phyloP scores from a whole-genome alignment of 164 flowering plant genomes.

The Liquidambar formosana region DNA sequence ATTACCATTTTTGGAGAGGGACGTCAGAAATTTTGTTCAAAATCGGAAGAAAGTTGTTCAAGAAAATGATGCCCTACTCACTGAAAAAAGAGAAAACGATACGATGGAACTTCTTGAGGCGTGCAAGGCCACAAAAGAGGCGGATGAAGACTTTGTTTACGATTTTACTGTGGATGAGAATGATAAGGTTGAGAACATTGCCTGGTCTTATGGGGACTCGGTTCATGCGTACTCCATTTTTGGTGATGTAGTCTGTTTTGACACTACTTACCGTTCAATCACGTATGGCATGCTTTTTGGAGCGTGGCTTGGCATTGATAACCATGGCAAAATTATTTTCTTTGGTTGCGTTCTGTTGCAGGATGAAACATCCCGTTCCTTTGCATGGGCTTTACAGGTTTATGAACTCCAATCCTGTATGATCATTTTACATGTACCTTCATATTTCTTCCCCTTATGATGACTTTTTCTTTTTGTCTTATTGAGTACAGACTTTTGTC shows the following conservation, averaged over 20 bases:
- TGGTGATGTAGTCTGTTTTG: constrained; percentile 62
- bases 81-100: constrained; percentile 60
- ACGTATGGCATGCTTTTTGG: constrained; percentile 66
- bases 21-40: constrained; percentile 66
- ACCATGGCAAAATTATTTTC: constrained; percentile 50
- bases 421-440: neutral
- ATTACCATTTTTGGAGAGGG: constrained; percentile 63
- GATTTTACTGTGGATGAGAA: constrained; percentile 53
- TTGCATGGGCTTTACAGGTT: constrained; percentile 74
- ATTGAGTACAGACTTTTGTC: constrained; percentile 44
- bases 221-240: constrained; percentile 39
- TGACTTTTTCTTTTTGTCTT: neutral
- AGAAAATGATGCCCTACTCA: constrained; percentile 53
- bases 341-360: constrained; percentile 62
- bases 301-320: constrained; percentile 69
- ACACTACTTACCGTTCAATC: constrained; percentile 51
- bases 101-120: constrained; percentile 55
- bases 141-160: constrained; percentile 50
- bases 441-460: neutral
- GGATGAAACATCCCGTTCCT: constrained; percentile 54
- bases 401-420: neutral
- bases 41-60: constrained; percentile 56
- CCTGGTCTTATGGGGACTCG: constrained; percentile 62
- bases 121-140: constrained; percentile 50
- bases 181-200: constrained; percentile 61